These are phyloP conservation scores for Forsythia suspensa DNA, from an alignment of 257 asterid genomes.

Conservation along the genomic window DNA sequence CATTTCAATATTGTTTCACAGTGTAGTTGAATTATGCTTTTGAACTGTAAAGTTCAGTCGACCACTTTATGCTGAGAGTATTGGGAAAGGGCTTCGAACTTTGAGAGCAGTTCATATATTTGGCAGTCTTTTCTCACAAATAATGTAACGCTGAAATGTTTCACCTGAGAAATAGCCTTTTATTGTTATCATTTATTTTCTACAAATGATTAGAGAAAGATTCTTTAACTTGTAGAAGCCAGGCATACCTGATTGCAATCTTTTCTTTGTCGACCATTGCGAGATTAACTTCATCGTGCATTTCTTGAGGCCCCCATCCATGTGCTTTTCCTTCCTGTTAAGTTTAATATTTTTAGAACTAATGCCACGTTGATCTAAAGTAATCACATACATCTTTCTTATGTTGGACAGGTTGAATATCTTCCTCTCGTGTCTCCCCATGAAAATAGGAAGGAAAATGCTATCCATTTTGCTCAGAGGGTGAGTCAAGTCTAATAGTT, in stretches of 20 bases:
- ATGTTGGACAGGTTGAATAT: slow-evolving; percentile 69
- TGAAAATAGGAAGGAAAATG: slow-evolving; percentile 76
- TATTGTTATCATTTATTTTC: not conserved
- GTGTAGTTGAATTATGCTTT: not conserved
- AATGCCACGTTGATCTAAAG: slow-evolving; percentile 11
- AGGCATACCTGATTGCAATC: not conserved
- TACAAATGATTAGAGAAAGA: not conserved
- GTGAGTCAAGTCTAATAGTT: slow-evolving; percentile 44
- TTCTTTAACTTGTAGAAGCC: not conserved
- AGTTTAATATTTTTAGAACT: not conserved
- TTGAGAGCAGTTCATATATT: slow-evolving; percentile 1
- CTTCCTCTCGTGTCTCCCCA: slow-evolving; percentile 81
- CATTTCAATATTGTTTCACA: not conserved
- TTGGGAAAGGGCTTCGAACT: not conserved
- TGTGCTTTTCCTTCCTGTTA: not conserved
- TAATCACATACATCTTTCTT: slow-evolving; percentile 10
- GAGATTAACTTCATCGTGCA: not conserved
- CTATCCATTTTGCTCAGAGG: slow-evolving; percentile 67
- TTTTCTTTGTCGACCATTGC: not conserved
- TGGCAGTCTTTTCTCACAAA: not conserved
- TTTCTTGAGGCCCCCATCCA: not conserved
- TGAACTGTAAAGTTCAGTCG: not conserved
- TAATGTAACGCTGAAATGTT: not conserved
- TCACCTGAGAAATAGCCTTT: not conserved
- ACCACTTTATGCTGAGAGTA: slow-evolving; percentile 3